Evolutionary conservation across 352 stramenopile species (phyloP).

Genomic region (Saprolegnia parasitica): DNA sequence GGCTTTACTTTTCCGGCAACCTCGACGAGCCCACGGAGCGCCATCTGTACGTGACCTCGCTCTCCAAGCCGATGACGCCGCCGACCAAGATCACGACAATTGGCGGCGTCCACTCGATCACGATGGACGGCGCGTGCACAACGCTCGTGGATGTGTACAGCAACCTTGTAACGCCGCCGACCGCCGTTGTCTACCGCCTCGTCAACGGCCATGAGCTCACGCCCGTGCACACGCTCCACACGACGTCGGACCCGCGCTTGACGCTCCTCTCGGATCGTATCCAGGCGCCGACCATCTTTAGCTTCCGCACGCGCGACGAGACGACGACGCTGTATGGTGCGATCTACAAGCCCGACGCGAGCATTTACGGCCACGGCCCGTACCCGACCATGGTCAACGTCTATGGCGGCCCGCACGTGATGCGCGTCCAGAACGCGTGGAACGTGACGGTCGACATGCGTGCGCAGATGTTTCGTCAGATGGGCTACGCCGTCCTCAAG

Average conservation of each 20-base stretch:
- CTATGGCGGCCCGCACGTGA: conserved; percentile 96
- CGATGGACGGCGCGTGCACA: conserved; percentile 84
- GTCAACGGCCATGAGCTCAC: conserved; percentile 35
- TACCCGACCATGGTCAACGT: conserved; percentile 95
- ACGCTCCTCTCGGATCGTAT: conserved; percentile 52
- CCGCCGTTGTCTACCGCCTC: conserved; percentile 48
- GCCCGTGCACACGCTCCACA: conserved; percentile 50
- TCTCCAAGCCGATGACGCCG: conserved; percentile 37
- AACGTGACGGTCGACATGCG: conserved; percentile 91
- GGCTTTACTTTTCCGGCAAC: conserved; percentile 87
- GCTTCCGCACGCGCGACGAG: conserved; percentile 79
- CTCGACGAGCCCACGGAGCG: conserved; percentile 83
- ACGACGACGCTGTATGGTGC: conserved; percentile 85
- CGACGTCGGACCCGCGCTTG: conserved; percentile 56
- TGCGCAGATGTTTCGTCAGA: conserved; percentile 85
- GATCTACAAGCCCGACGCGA: conserved; percentile 88
- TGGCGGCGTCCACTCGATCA: conserved; percentile 85
- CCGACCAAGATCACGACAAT: conserved; percentile 56
- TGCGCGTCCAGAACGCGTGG: conserved; percentile 91
- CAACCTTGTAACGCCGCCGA: conserved; percentile 65
- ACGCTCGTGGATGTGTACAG: conserved; percentile 80
- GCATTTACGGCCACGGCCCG: conserved; percentile 81
- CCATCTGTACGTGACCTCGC: conserved; percentile 85
- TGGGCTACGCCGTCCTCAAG: conserved; percentile 95
- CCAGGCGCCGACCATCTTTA: conserved; percentile 60